These are phyloP conservation scores for Populus hybrid DNA, from an alignment of 441 rosid genomes.

Conservation along the genomic window DNA sequence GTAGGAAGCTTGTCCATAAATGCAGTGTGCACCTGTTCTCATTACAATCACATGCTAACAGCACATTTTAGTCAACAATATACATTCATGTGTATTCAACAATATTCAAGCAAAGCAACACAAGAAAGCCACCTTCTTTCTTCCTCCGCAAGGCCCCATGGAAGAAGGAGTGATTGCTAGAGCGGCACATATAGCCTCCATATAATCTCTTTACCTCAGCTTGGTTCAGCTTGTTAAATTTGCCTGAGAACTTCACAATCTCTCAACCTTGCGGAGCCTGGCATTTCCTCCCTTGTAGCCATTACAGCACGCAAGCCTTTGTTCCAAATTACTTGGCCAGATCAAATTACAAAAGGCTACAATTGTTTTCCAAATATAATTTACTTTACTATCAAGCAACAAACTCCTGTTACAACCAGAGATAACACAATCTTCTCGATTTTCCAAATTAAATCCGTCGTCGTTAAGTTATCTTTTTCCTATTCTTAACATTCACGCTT, in stretches of 20 bases:
- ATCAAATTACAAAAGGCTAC: neutral
- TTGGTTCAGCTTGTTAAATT: conserved; percentile 73
- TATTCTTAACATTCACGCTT: too few species aligned
- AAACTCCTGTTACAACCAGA: neutral
- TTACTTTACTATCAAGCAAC: too few species aligned
- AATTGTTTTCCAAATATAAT: neutral
- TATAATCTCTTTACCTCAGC: conserved; percentile 67
- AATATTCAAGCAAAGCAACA: conserved; percentile 14
- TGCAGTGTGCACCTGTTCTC: conserved; percentile 93
- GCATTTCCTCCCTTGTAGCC: conserved; percentile 93
- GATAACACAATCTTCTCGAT: too few species aligned
- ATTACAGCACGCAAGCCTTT: neutral
- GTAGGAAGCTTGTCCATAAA: conserved; percentile 79
- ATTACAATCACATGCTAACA: conserved; percentile 56
- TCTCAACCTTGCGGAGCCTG: conserved; percentile 85
- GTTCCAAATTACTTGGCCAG: neutral
- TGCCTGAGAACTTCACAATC: conserved; percentile 59
- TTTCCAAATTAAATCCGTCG: too few species aligned
- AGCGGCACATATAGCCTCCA: conserved; percentile 91
- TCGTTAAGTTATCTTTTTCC: too few species aligned
- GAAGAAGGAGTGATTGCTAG: conserved; percentile 93
- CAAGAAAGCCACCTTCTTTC: conserved; percentile 52
- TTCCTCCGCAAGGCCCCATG: conserved; percentile 86
- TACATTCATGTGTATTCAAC: conserved; percentile 6
- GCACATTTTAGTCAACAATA: conserved; percentile 44